Evolutionary conservation across 805 yeast genomes (phyloP).

Genomic region (Saturnispora quitensis): DNA sequence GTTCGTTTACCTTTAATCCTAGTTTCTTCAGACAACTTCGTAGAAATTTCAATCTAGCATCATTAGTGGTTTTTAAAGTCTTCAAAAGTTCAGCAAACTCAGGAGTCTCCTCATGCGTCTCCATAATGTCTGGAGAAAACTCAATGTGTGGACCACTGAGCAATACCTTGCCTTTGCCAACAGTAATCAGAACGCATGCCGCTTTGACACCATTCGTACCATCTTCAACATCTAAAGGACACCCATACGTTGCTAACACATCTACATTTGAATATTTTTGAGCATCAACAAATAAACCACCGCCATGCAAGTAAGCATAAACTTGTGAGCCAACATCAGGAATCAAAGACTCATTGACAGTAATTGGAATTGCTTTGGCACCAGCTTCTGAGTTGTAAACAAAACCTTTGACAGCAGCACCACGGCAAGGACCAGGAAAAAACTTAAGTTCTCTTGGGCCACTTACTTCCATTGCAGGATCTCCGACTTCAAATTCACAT

Average conservation of each 20-base stretch:
- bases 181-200: conserved; percentile 59
- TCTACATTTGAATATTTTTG: conserved; percentile 50
- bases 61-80: conserved; percentile 35
- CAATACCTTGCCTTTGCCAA: conserved; percentile 69
- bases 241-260: conserved; percentile 62
- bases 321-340: conserved; percentile 23
- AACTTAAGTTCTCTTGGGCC: conserved; percentile 79
- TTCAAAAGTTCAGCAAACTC: conserved; percentile 29
- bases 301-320: conserved; percentile 73
- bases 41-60: conserved; percentile 46
- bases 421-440: conserved; percentile 77
- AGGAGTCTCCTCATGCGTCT: conserved; percentile 22
- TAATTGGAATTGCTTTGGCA: conserved; percentile 48
- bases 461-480: conserved; percentile 61
- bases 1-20: conserved; percentile 61
- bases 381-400: conserved; percentile 70
- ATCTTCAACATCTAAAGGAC: conserved; percentile 39
- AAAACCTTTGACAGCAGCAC: conserved; percentile 77
- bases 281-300: conserved; percentile 77
- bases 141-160: conserved; percentile 90
- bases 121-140: conserved; percentile 47
- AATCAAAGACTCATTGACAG: conserved; percentile 29
- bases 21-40: conserved; percentile 45
- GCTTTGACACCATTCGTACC: conserved; percentile 35
- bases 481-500: conserved; percentile 79